Conservation (phyloP, 2,329 filamentous ascomycete genomes). For the Pseudogymnoascus sp. region DNA sequence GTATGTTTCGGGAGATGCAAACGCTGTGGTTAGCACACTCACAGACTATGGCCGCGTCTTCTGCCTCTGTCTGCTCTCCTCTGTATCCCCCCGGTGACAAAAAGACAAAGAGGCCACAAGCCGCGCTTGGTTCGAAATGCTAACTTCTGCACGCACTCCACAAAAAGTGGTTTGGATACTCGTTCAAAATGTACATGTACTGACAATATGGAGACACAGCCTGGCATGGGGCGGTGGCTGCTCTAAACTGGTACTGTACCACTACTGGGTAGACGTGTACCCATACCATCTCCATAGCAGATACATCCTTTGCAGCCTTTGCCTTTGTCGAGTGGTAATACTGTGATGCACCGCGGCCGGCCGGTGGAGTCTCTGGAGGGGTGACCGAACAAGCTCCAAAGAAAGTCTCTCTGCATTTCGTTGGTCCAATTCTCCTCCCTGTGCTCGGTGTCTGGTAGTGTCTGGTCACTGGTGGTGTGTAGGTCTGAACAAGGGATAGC, state of each 20-base stretch:
- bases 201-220: neutral
- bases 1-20: neutral
- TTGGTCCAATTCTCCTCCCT: neutral
- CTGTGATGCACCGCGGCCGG: slow-evolving; percentile 3
- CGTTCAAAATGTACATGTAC: slow-evolving; percentile 2
- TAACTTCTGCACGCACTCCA: neutral
- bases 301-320: slow-evolving; percentile 2
- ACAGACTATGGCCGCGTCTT: neutral
- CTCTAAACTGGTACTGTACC: neutral
- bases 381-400: neutral
- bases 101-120: neutral
- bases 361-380: slow-evolving; percentile 1
- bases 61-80: neutral
- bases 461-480: neutral
- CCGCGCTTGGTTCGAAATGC: neutral
- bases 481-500: slow-evolving; percentile 3
- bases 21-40: neutral
- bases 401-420: neutral
- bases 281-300: neutral
- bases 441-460: neutral
- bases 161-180: slow-evolving; percentile 5
- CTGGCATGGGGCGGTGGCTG: neutral
- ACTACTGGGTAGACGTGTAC: neutral
- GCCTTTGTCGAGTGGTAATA: neutral
- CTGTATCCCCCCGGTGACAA: neutral